phyloP scores from a whole-genome alignment of 164 flowering plant genomes.

The Amborella trichopoda region DNA sequence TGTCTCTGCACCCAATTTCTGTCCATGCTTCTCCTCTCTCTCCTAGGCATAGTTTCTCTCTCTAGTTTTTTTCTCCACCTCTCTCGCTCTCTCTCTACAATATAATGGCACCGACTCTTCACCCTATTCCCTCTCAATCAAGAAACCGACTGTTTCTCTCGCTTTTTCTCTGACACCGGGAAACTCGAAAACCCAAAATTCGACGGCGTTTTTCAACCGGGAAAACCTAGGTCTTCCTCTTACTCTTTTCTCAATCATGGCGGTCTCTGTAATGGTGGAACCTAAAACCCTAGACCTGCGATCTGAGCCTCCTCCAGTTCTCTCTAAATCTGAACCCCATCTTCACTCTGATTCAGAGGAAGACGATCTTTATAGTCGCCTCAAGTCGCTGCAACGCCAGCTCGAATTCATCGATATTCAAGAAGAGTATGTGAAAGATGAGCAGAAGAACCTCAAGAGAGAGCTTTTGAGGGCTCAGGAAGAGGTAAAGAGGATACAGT shows the following conservation, averaged over 20 bases:
- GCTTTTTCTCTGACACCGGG: background rate
- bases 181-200: background rate
- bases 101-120: background rate
- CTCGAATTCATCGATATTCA: constrained; percentile 87
- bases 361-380: constrained; percentile 74
- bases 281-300: background rate
- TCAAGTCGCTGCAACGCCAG: constrained; percentile 72
- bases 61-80: background rate
- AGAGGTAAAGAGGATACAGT: constrained; percentile 95
- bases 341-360: constrained; percentile 22
- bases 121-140: no score
- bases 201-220: background rate
- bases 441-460: constrained; percentile 78
- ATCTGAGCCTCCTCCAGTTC: background rate
- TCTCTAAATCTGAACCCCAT: background rate
- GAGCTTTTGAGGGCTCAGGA: constrained; percentile 88
- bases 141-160: background rate
- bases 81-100: background rate
- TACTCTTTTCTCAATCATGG: constrained; percentile 3
- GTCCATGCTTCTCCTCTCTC: no score
- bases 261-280: constrained; percentile 29
- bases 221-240: no score
- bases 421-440: constrained; percentile 92
- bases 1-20: no score
- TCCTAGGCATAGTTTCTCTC: no score